Evolutionary conservation across 768 basidiomycete genomes (phyloP).

Genomic region (Boletus barrowsii): DNA sequence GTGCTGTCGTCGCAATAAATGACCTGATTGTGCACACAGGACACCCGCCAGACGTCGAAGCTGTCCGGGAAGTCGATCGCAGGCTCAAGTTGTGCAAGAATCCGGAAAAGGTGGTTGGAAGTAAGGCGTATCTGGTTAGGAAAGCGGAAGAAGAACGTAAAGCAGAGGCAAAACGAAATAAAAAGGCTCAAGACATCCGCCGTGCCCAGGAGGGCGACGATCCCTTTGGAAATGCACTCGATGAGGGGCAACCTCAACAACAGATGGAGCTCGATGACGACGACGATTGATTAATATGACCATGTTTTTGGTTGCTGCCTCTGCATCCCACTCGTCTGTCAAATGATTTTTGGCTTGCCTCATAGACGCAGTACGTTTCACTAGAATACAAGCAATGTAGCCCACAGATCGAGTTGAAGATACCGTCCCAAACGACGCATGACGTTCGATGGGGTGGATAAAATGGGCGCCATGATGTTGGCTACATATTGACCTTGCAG

Average conservation of each 20-base stretch:
- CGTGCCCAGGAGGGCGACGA: conserved; percentile 51
- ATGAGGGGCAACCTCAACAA: conserved; percentile 29
- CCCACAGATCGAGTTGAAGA: conserved; percentile 10
- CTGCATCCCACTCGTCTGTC: background rate
- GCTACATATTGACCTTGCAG: conserved; percentile 62
- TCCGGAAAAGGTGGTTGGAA: conserved; percentile 94
- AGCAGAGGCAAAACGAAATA: conserved; percentile 65
- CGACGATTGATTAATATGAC: conserved; percentile 35
- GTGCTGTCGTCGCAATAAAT: conserved; percentile 46
- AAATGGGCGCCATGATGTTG: conserved; percentile 38
- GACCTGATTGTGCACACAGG: conserved; percentile 52
- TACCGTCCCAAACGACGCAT: conserved; percentile 22
- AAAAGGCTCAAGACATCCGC: conserved; percentile 52
- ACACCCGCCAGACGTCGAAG: conserved; percentile 70
- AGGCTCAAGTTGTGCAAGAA: conserved; percentile 88
- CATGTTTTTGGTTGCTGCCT: background rate
- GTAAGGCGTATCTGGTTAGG: conserved; percentile 70
- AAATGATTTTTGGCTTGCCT: background rate
- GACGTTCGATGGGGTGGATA: conserved; percentile 21
- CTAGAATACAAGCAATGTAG: conserved; percentile 16
- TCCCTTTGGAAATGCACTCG: conserved; percentile 65
- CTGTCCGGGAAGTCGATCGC: conserved; percentile 86
- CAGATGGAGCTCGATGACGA: conserved; percentile 42
- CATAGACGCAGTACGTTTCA: background rate
- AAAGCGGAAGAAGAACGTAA: conserved; percentile 69